These are phyloP conservation scores for Aethionema arabicum DNA, from an alignment of 345 rosid genomes.

Conservation along the genomic window DNA sequence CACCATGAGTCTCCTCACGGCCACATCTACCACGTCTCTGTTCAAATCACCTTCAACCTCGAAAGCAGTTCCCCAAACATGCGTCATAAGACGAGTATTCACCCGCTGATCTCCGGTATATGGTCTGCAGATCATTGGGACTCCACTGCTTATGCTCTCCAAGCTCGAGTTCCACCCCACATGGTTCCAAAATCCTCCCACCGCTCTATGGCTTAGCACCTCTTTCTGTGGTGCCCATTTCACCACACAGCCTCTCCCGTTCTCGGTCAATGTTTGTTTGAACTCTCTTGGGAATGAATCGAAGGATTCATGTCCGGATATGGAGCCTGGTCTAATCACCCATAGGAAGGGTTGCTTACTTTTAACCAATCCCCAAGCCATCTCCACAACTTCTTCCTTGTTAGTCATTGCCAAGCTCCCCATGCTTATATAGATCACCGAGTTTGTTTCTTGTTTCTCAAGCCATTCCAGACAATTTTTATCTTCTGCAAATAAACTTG, in stretches of 20 bases:
- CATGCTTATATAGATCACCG: slow-evolving; percentile 40
- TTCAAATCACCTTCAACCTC: slow-evolving; percentile 43
- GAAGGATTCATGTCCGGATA: slow-evolving; percentile 6
- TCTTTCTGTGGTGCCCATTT: slow-evolving; percentile 53
- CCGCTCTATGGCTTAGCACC: slow-evolving; percentile 39
- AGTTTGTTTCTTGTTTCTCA: slow-evolving; percentile 34
- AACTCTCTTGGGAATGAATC: slow-evolving; percentile 31
- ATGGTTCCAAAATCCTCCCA: slow-evolving; percentile 46
- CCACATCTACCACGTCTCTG: slow-evolving; percentile 32
- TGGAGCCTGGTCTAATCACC: slow-evolving; percentile 40
- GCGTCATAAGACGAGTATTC: slow-evolving; percentile 38
- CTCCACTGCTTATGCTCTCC: slow-evolving; percentile 34
- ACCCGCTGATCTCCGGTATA: slow-evolving; percentile 39
- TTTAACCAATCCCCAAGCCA: slow-evolving; percentile 39
- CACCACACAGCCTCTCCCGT: slow-evolving; percentile 41
- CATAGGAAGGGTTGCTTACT: slow-evolving; percentile 42
- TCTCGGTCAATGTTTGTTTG: slow-evolving; percentile 19
- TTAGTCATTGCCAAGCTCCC: slow-evolving; percentile 33
- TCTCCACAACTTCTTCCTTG: slow-evolving; percentile 31
- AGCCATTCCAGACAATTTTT: slow-evolving; percentile 40
- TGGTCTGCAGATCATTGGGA: slow-evolving; percentile 47
- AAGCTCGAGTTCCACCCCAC: slow-evolving; percentile 35
- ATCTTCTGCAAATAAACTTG: slow-evolving; percentile 32
- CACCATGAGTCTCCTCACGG: slow-evolving; percentile 39
- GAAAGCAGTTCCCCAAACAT: slow-evolving; percentile 37